Evolutionary conservation across 2,329 filamentous ascomycete genomes (phyloP), one percentile per base, ranked within the genome.

Genomic region (Colletotrichum scovillei): DNA sequence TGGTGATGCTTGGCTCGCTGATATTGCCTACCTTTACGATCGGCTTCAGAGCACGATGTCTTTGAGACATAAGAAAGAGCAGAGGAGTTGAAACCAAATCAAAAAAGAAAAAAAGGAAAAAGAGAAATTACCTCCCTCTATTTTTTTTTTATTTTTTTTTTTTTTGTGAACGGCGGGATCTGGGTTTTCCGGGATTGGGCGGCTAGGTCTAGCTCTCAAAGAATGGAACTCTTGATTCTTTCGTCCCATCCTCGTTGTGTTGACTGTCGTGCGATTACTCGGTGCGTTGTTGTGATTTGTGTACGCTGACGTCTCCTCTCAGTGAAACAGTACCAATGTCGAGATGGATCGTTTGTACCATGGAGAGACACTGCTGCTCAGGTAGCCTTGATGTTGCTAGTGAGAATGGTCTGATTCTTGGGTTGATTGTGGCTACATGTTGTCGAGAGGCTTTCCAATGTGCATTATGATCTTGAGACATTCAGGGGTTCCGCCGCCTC

Each of bases 171-270:
- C 62, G 56, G 35, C 57, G 71, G 19, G 62, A 63, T 62, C 35
- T 67, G 67, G 71, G 71, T 46, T 57, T 67, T 72, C 62, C 63
- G 42, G 62, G 67, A 62, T 73, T 73, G 63, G 67, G 67, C 71
- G 35, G 71, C 58, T 73, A 70, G 57, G 22, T 65, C 69, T 73
- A 72, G 71, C 71, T 35, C 62, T 73, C 71, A 67, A 62, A 67
- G 71, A 73, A 72, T 71, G 67, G 67, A 73, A 73, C 62, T 73
- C 62, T 65, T 62, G 71, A 73, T 57, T 73, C 62, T 73, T 73
- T 67, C 59, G 62, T 73, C 67, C 71, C 71, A 73, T 71, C 32
- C 35, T 24, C 30, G 16, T 49, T 14, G 57, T 55, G 26, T 52
- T 26, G n/a, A 42, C 19, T 38, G 16, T 42, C n/a, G 12, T 24